These are phyloP conservation scores for Cucumis cinereus DNA, from an alignment of 306 rosid species.

Conservation along the genomic window DNA sequence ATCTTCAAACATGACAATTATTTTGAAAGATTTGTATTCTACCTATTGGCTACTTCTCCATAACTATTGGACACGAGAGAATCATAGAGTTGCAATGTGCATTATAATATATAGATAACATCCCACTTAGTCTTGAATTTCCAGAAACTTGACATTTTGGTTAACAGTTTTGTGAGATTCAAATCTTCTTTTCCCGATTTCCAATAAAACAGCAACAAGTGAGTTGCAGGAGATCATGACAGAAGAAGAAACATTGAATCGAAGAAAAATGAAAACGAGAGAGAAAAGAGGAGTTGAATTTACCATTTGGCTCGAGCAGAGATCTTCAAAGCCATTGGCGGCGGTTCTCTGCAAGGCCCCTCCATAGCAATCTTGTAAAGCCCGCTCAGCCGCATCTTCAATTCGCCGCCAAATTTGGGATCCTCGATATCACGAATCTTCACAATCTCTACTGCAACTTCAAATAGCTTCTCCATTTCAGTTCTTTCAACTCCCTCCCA, in stretches of 20 bases:
- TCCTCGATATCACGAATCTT: slow-evolving; percentile 18
- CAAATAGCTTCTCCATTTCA: slow-evolving; percentile 52
- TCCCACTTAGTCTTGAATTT: not conserved
- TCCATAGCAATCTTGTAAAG: slow-evolving; percentile 56
- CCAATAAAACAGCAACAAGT: not conserved
- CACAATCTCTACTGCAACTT: slow-evolving; percentile 38
- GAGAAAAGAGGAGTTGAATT: not conserved
- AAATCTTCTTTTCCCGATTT: not conserved
- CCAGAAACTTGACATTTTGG: not conserved
- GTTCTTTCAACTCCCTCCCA: slow-evolving; percentile 78
- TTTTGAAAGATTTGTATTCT: not conserved
- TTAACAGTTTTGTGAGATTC: not conserved
- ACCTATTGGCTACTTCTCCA: not conserved
- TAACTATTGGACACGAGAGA: not conserved
- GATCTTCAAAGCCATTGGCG: slow-evolving; percentile 53
- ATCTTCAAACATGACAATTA: not conserved
- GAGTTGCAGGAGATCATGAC: not conserved
- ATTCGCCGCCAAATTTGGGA: slow-evolving; percentile 27
- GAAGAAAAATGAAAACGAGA: not conserved
- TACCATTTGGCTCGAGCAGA: slow-evolving; percentile 74
- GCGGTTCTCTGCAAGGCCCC: slow-evolving; percentile 57
- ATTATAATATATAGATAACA: not conserved
- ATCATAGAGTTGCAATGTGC: not conserved
- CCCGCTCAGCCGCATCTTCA: slow-evolving; percentile 41
- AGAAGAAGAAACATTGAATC: not conserved